A percentile compares a stretch with the other conserved stretches of the same genome.
phyloP scores from a whole-genome alignment of 106 monocot species.

The Dioscorea alata region DNA sequence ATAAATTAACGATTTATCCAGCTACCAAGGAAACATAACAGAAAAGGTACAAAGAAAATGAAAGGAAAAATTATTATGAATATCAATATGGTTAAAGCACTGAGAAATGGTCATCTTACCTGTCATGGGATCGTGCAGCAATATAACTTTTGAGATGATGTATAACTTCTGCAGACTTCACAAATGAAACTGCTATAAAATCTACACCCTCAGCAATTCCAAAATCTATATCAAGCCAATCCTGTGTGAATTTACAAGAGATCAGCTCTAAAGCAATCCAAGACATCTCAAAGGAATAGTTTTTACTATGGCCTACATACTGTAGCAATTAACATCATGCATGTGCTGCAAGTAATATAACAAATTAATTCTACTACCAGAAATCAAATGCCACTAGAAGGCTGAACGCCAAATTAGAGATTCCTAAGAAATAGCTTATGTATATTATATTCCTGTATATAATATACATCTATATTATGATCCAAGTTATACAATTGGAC shows the following conservation, averaged over 20 bases:
- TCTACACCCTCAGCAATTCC: conserved; percentile 79
- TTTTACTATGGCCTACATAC: too few species aligned
- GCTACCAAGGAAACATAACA: too few species aligned
- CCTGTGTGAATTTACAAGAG: conserved; percentile 24
- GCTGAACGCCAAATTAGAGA: too few species aligned
- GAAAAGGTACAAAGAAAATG: neutral
- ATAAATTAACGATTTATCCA: neutral
- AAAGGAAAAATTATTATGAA: neutral
- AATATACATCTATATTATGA: too few species aligned
- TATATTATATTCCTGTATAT: too few species aligned
- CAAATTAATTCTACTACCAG: too few species aligned
- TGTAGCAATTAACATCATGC: too few species aligned
- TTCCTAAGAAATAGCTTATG: too few species aligned
- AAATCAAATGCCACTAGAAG: too few species aligned
- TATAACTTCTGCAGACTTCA: conserved; percentile 77
- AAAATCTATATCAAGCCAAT: conserved; percentile 89
- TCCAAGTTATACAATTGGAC: too few species aligned
- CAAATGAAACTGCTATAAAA: conserved; percentile 81
- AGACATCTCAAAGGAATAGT: neutral
- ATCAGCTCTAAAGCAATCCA: neutral
- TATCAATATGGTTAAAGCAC: neutral
- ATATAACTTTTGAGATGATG: conserved; percentile 91
- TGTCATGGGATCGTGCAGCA: conserved; percentile 59
- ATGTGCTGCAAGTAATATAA: too few species aligned
- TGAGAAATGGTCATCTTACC: conserved; percentile 22